Evolutionary conservation across 371 early-diverging fungal species (phyloP), one percentile per base, ranked within the genome.

Genomic region (Apophysomyces elegans): DNA sequence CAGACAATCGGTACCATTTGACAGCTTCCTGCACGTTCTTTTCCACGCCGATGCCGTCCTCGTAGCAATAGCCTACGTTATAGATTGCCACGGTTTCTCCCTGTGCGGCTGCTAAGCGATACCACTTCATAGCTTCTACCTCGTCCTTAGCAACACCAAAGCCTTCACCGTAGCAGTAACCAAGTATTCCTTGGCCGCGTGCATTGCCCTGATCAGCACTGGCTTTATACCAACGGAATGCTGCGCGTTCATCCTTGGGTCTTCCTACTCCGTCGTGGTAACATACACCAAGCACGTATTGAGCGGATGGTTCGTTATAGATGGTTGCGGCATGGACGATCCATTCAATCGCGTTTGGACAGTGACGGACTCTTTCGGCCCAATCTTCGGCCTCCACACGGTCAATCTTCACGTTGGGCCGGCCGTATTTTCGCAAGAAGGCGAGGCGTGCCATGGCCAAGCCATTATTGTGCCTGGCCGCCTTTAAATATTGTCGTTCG

Each of bases 1-100:
- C 93, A n/a, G 94, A 84, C 54, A 81, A 73, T 39, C 64, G 70
- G 68, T 92, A 96, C 91, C 91, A 95, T 54, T 77, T 71, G 46
- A 95, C 84, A 9, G 95, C 95, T 66, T 88, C 85, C 2, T 70
- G 59, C 4, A 86, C 73, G 63, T 92, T 78, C 69, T 86, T 83
- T 45, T 84, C 84, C 4, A 90, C 88, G 12, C 93, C 94, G 54
- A 90, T 81, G 11, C 95, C 95, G 54, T 92, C 89, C 70, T 94
- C 92, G 69, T 91, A 94, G 69, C 92, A 92, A 66, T 91, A 88
- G 4, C 91, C 95, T 45, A 94, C 84, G 59, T 93, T 93, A 78
- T 91, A 92, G 73, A 91, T 90, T 18, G 92, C 89, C 7, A 91
- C 92, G 0, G 88, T 84, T 57, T 88, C 86, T 16, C 84, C 86